Evolutionary conservation across 2,329 filamentous ascomycete species (phyloP), one percentile per base, ranked within the genome.

Genomic region (Pestalotiopsis sp.): DNA sequence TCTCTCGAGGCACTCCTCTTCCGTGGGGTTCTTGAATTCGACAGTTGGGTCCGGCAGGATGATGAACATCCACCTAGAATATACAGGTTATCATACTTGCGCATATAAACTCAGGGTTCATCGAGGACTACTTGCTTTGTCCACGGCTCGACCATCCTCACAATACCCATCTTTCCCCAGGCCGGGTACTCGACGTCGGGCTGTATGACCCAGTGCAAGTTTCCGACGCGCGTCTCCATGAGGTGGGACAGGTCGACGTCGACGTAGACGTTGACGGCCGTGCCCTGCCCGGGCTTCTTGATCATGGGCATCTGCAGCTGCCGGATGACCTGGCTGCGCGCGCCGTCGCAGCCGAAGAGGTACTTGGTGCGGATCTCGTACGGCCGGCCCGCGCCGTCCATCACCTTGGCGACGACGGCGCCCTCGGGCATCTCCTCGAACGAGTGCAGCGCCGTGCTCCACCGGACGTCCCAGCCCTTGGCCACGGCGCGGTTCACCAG

Each of bases 271-370:
- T 85, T 85, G 64, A 80, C 70, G 1, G 82, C 82, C 4, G 79
- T 52, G 0, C 81, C 82, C 27, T 77, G 74, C 0, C 77, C 76
- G 0, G 79, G 78, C 69, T 78, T 76, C 63, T 72, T 72, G 17
- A 73, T 67, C 25, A 83, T 75, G 0, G 81, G 80, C 20, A 84
- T 73, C 3, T 70, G 74, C 4, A 83, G 74, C 71, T 80, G 74
- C 27, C 75, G 72, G 4, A 81, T 77, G 3, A 85, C 78, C 63
- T 77, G 77, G 68, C 81, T 83, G 11, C 77, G 76, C 0, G 79
- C 80, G 2, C 82, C 89, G 74, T 91, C 89, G 59, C 85, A 86
- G 3, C 88, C 89, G 70, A 90, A 88, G 7, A 91, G 78, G 70
- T 87, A 91, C 66, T 84, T 85, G 0, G 87, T 84, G 9, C 80